A percentile compares a stretch with the other conserved stretches of the same genome.
phyloP scores from a whole-genome alignment of 177 flowering plant species.

The Tripterygium wilfordii region DNA sequence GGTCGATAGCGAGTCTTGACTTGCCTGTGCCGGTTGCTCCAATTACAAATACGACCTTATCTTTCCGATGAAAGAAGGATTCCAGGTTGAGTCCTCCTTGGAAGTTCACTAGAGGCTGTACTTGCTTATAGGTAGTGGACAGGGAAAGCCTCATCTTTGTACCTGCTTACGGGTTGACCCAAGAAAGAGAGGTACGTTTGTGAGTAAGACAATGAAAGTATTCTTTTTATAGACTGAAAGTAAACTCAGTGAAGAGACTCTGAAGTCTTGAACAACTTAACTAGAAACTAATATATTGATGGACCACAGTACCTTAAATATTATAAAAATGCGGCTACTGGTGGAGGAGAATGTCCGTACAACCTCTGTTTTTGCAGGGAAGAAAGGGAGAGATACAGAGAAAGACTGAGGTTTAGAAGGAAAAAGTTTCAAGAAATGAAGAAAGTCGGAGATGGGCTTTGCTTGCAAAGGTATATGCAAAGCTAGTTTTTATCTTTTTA shows the following conservation, averaged over 20 bases:
- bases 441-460: not conserved
- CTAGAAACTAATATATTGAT: no score
- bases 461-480: not conserved
- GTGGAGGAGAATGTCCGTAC: not conserved
- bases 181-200: no score
- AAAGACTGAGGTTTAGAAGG: not conserved
- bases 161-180: no score
- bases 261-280: no score
- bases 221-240: no score
- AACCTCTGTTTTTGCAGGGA: not conserved
- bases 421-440: not conserved
- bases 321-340: conserved; percentile 14
- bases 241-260: no score
- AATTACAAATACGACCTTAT: conserved; percentile 60
- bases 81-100: conserved; percentile 26
- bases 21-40: conserved; percentile 87
- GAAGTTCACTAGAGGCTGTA: conserved; percentile 33
- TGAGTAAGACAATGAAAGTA: not conserved
- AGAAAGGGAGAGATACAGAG: not conserved
- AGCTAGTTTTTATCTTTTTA: no score
- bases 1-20: conserved; percentile 60
- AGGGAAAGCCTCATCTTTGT: conserved; percentile 28
- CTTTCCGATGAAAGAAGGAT: conserved; percentile 28
- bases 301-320: conserved; percentile 14
- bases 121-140: conserved; percentile 33